These are phyloP conservation scores for Chaetoscypha palmicola DNA, from an alignment of 2,329 filamentous ascomycete species.

Conservation along the genomic window DNA sequence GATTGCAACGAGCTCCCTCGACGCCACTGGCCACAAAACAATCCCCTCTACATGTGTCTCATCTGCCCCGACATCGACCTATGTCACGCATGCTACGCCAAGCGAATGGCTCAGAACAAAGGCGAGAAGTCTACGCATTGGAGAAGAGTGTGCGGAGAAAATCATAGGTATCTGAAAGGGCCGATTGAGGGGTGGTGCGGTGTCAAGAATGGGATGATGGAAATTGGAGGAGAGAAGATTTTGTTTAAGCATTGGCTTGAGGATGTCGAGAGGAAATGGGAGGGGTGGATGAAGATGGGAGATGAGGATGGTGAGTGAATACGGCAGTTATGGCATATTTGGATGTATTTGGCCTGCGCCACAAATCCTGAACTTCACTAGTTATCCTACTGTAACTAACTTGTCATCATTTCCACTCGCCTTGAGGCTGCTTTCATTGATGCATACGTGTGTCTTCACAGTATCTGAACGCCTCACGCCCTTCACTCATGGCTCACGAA, in stretches of 20 bases:
- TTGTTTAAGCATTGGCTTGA: background rate
- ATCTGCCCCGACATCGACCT: background rate
- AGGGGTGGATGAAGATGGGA: background rate
- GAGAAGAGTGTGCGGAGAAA: background rate
- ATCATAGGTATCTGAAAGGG: conserved; percentile 1
- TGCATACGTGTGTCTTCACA: too few relatives aligned
- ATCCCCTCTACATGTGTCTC: conserved; percentile 2
- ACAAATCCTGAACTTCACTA: too few relatives aligned
- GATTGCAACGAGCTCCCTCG: background rate
- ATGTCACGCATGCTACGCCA: conserved; percentile 1
- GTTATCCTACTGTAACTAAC: too few relatives aligned
- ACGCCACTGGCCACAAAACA: background rate
- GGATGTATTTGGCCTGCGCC: too few relatives aligned
- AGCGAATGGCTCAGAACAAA: background rate
- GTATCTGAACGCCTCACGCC: too few relatives aligned
- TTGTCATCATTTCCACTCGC: too few relatives aligned
- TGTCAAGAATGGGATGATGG: background rate
- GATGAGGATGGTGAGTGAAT: background rate
- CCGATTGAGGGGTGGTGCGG: conserved; percentile 1
- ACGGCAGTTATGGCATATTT: too few relatives aligned
- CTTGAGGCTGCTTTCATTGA: too few relatives aligned
- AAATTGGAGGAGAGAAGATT: background rate
- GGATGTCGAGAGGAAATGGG: conserved; percentile 3
- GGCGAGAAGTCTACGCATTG: background rate
- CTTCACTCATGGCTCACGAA: too few relatives aligned